These are phyloP conservation scores for Silene latifolia DNA, from an alignment of 148 eudicot species.

Conservation along the genomic window DNA sequence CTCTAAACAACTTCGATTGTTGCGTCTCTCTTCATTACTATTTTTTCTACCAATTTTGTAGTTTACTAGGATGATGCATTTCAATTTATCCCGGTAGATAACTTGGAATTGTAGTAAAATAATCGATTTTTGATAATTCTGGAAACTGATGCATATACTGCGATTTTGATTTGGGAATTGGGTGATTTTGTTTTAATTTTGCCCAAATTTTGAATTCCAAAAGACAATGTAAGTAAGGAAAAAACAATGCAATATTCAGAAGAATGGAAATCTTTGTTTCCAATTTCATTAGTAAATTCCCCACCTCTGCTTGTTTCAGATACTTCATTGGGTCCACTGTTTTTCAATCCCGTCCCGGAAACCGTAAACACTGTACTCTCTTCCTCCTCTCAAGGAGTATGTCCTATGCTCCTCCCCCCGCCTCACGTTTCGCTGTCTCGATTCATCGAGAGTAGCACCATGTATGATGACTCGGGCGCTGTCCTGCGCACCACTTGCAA, in stretches of 20 bases:
- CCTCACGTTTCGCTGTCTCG: constrained; percentile 45
- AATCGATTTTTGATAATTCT: too few relatives aligned
- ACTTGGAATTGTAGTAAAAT: too few relatives aligned
- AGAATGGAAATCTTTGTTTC: constrained; percentile 32
- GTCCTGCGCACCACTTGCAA: too few relatives aligned
- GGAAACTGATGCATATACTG: too few relatives aligned
- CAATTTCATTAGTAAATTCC: constrained; percentile 20
- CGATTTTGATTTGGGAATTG: too few relatives aligned
- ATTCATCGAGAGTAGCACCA: constrained; percentile 34
- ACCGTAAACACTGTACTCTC: constrained; percentile 10
- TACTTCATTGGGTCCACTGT: constrained; percentile 31
- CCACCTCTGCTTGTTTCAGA: constrained; percentile 25
- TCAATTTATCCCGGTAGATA: too few relatives aligned
- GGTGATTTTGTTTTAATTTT: too few relatives aligned
- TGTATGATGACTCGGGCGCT: constrained; percentile 15
- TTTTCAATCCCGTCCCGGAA: constrained; percentile 25
- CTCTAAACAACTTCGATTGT: too few relatives aligned
- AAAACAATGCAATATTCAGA: constrained; percentile 27
- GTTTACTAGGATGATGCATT: too few relatives aligned
- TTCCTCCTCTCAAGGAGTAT: constrained; percentile 14
- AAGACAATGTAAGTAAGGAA: not conserved
- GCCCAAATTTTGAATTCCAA: not conserved
- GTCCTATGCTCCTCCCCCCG: constrained; percentile 39
- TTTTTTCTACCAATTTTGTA: too few relatives aligned
- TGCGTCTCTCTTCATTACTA: too few relatives aligned